Base-by-base conservation (phyloP, 2,329 filamentous ascomycete genomes). In the Colletotrichum sojae region DNA sequence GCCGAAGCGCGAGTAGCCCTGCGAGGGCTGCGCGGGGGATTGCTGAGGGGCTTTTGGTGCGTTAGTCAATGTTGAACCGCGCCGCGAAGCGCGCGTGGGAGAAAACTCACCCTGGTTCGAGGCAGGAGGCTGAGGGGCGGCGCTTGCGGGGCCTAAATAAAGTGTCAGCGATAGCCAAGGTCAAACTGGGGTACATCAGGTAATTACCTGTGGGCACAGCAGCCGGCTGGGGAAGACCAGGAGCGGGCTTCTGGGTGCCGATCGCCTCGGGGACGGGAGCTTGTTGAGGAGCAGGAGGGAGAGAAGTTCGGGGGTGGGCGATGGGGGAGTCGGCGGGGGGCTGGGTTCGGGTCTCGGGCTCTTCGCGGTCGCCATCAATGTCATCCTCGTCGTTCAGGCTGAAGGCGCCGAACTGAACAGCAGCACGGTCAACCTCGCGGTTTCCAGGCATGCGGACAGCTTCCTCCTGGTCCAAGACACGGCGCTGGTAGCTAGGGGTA, bases 391-490 rank as follows among this genome's bases (percentile, higher is more conserved):
- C 88, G 77, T 93, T 95, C 76, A 99, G 82, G 77, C 92, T 97
- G 86, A 99, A 94, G 79, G 95, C 97, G 72, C 96, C 96, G 79
- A 99, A 99, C 78, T 98, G 95, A 56, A 99, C 94, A 57, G 95
- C 93, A 73, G 95, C 90, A 75, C 94, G 91, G 79, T 98, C 95
- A 31, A 99, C 92, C 61, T 96, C 95, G 74, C 96, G 94, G 84
- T 98, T 97, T 69, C 94, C 94, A 53, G 96, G 96, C 95, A 99
- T 98, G 73, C 97, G 94, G 48, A 99, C 96, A 68, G 96, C 94
- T 83, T 99, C 96, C 81, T 97, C 95, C 79, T 99, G 96, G 75
- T 98, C 95, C 76, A 97, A 86, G 62, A 98, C 88, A 76, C 94
- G 92, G 73, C 95, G 91, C 79, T 97, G 92, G 80, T 92, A 94